Conservation (phyloP, 1,284 basidiomycete species). For the Fomes fomentarius region DNA sequence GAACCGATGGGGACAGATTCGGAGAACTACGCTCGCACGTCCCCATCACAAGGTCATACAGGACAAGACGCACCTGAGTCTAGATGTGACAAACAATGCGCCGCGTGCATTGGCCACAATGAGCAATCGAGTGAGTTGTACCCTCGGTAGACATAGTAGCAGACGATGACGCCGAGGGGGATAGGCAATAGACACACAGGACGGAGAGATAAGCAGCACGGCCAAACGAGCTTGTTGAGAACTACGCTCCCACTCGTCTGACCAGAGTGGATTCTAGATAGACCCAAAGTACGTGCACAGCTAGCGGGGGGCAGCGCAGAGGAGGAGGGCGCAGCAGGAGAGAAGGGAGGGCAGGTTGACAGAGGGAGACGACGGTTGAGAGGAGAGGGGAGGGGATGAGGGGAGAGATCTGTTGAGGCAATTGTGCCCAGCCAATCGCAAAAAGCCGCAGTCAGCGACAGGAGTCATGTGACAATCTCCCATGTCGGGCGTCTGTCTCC, state of each 20-base stretch:
- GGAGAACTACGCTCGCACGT: constrained; percentile 40
- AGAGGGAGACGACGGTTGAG: not conserved
- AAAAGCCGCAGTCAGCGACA: constrained; percentile 31
- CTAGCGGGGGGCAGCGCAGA: not conserved
- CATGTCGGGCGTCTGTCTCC: too few relatives aligned
- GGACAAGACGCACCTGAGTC: not conserved
- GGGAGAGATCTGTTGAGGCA: constrained; percentile 33
- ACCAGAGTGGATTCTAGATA: constrained; percentile 3
- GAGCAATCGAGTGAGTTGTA: too few relatives aligned
- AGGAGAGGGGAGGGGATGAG: constrained; percentile 11
- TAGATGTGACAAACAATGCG: not conserved
- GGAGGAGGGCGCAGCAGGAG: not conserved
- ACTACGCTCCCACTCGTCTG: constrained; percentile 50
- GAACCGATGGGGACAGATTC: constrained; percentile 31
- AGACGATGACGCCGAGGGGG: too few relatives aligned
- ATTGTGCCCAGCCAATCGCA: constrained; percentile 39
- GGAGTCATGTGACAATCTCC: constrained; percentile 15
- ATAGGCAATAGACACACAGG: too few relatives aligned
- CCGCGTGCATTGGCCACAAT: too few relatives aligned
- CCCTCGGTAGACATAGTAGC: too few relatives aligned
- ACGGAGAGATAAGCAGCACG: constrained; percentile 1
- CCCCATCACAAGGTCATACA: constrained; percentile 4
- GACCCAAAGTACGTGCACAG: too few relatives aligned
- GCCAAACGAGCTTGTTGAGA: constrained; percentile 46
- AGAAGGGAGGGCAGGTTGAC: constrained; percentile 1